These are phyloP conservation scores for Naematelia aurantialba DNA, from an alignment of 768 basidiomycete species.

Conservation along the genomic window DNA sequence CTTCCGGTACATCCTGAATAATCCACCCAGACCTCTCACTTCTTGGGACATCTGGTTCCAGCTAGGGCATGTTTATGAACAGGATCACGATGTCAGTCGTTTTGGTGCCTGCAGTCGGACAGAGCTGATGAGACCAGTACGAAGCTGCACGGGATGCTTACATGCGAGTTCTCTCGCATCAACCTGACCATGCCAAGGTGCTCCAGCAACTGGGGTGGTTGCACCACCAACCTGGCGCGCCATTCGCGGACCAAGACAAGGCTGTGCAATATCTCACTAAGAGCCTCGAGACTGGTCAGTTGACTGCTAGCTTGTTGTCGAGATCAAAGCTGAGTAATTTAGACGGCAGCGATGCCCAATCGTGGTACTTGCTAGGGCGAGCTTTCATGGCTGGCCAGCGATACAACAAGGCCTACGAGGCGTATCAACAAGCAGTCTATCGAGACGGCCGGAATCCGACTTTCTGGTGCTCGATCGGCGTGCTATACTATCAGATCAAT, in stretches of 20 bases:
- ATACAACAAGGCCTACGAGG: slow-evolving; percentile 99
- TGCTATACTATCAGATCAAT: slow-evolving; percentile 99
- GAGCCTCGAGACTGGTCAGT: slow-evolving; percentile 86
- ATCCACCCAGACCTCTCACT: slow-evolving; percentile 90
- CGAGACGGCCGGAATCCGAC: slow-evolving; percentile 98
- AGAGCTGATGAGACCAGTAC: slow-evolving; percentile 57
- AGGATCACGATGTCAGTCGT: slow-evolving; percentile 81
- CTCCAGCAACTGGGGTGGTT: slow-evolving; percentile 97
- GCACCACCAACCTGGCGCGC: slow-evolving; percentile 90
- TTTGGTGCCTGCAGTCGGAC: background rate
- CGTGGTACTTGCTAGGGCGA: slow-evolving; percentile 97
- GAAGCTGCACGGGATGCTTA: slow-evolving; percentile 89
- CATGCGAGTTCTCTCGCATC: slow-evolving; percentile 87
- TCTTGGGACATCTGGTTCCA: slow-evolving; percentile 99
- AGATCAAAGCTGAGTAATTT: slow-evolving; percentile 4
- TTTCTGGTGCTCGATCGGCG: slow-evolving; percentile 99
- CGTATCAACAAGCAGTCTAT: slow-evolving; percentile 98
- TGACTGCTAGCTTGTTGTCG: slow-evolving; percentile 6
- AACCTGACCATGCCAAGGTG: slow-evolving; percentile 92
- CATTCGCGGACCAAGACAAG: slow-evolving; percentile 92
- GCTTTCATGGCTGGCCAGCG: slow-evolving; percentile 98
- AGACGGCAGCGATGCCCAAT: slow-evolving; percentile 95
- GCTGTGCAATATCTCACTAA: slow-evolving; percentile 92
- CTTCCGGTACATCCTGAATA: slow-evolving; percentile 93
- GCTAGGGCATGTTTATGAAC: slow-evolving; percentile 97